Conservation (phyloP, 2,329 filamentous ascomycete genomes). For the Botrytis pseudocinerea region DNA sequence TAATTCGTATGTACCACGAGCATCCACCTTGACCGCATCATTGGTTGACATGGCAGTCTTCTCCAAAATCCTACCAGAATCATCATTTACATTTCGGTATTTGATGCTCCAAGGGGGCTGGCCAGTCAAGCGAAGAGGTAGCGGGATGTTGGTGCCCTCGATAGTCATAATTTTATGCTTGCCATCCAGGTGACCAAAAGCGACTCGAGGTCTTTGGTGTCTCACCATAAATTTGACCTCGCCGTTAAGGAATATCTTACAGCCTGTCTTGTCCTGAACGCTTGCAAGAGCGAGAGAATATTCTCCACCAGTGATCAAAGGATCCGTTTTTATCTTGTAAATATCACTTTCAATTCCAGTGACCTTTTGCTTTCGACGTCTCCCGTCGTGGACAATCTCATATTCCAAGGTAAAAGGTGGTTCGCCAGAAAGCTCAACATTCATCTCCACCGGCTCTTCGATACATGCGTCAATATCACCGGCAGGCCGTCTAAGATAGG, state of each 20-base stretch:
- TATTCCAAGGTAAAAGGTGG: conserved; percentile 88
- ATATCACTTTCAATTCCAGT: conserved; percentile 61
- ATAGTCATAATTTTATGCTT: conserved; percentile 73
- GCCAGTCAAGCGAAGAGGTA: conserved; percentile 84
- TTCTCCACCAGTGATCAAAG: conserved; percentile 78
- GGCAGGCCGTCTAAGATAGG: conserved; percentile 61
- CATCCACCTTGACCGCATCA: conserved; percentile 64
- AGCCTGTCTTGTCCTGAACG: conserved; percentile 82
- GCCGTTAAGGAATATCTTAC: conserved; percentile 82
- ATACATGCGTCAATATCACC: conserved; percentile 71
- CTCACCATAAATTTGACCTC: conserved; percentile 84
- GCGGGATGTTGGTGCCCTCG: conserved; percentile 69
- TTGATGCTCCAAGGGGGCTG: conserved; percentile 80
- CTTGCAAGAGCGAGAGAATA: conserved; percentile 85
- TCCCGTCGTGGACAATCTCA: conserved; percentile 87
- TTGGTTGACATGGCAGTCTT: conserved; percentile 57
- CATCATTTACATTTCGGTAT: conserved; percentile 67
- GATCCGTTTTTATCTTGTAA: conserved; percentile 73
- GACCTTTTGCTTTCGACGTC: conserved; percentile 68
- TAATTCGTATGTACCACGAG: conserved; percentile 77
- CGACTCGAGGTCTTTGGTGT: conserved; percentile 81
- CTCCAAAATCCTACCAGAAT: conserved; percentile 49
- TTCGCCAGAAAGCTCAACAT: conserved; percentile 76
- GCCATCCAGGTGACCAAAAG: conserved; percentile 83
- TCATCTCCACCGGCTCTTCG: conserved; percentile 73